A percentile compares a stretch with the other conserved stretches of the same genome.
phyloP scores from a whole-genome alignment of 495 filamentous ascomycete species.

The Penicillium goetzii region DNA sequence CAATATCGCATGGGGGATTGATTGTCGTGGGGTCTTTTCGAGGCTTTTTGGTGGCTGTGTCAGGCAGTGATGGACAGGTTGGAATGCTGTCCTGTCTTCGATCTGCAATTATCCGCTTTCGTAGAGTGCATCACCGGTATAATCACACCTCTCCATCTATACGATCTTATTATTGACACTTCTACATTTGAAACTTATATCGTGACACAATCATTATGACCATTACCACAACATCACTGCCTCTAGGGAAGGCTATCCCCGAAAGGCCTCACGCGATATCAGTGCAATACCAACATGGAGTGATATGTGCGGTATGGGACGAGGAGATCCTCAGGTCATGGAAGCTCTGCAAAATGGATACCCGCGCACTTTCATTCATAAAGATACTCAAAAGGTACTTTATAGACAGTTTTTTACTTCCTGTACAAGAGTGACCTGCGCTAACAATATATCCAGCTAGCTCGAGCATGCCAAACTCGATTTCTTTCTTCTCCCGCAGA shows the following conservation, averaged over 20 bases:
- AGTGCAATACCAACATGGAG: constrained; percentile 7
- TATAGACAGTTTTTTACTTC: not conserved
- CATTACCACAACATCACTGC: not conserved
- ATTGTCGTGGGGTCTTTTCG: not conserved
- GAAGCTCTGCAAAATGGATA: constrained; percentile 21
- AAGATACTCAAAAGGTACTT: constrained; percentile 10
- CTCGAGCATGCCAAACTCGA: not conserved
- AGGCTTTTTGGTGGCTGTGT: not conserved
- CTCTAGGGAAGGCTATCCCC: not conserved
- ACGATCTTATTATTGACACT: not conserved
- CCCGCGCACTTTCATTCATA: constrained; percentile 21
- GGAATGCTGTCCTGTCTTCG: not conserved
- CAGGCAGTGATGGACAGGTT: constrained; percentile 2
- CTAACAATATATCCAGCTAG: not conserved
- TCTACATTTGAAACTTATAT: not conserved
- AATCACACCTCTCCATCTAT: not conserved
- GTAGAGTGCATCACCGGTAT: not conserved
- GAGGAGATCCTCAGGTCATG: constrained; percentile 1
- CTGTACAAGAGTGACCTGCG: not conserved
- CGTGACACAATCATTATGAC: not conserved
- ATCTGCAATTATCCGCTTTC: constrained; percentile 1
- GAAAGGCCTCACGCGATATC: constrained; percentile 6
- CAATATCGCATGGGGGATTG: not conserved
- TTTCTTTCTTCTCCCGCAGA: not conserved
- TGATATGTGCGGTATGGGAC: constrained; percentile 2